These are phyloP conservation scores for Venustampulla echinocandica DNA, from an alignment of 495 filamentous ascomycete species.

Conservation along the genomic window DNA sequence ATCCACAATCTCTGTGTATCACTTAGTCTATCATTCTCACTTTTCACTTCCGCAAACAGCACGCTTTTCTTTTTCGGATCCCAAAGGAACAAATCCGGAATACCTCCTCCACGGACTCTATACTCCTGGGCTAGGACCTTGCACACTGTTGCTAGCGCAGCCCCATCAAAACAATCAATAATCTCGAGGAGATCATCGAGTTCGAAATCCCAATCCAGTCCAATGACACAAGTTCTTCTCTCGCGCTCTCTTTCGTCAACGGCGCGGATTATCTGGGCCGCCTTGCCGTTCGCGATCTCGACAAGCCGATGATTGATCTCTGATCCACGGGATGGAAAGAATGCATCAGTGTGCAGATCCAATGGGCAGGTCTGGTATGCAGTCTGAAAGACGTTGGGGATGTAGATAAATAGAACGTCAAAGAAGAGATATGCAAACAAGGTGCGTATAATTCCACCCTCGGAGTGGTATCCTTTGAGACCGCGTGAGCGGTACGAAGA, in stretches of 20 bases:
- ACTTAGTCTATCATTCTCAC: slow-evolving; percentile 89
- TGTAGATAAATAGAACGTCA: slow-evolving; percentile 86
- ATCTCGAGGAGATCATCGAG: slow-evolving; percentile 76
- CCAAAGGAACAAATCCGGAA: slow-evolving; percentile 94
- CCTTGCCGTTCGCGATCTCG: slow-evolving; percentile 71
- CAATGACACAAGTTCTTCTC: slow-evolving; percentile 72
- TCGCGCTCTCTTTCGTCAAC: slow-evolving; percentile 58
- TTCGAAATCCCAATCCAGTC: slow-evolving; percentile 83
- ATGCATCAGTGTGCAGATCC: slow-evolving; percentile 88
- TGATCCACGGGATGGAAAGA: slow-evolving; percentile 73
- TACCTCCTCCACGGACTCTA: slow-evolving; percentile 71
- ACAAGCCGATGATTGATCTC: slow-evolving; percentile 87
- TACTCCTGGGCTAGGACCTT: slow-evolving; percentile 96
- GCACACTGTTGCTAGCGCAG: slow-evolving; percentile 71
- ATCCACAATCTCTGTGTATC: slow-evolving; percentile 97
- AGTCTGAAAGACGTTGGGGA: slow-evolving; percentile 96
- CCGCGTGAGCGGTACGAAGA: slow-evolving; percentile 72
- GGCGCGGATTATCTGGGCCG: slow-evolving; percentile 53
- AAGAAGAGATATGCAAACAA: slow-evolving; percentile 88
- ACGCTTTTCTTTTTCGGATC: slow-evolving; percentile 46
- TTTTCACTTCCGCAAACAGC: slow-evolving; percentile 88
- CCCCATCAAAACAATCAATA: slow-evolving; percentile 68
- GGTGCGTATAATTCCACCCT: slow-evolving; percentile 83
- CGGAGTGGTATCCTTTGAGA: slow-evolving; percentile 91
- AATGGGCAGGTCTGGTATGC: slow-evolving; percentile 88